These are phyloP conservation scores for Akanthomyces dipterigenus DNA, from an alignment of 2,329 filamentous ascomycete species.

Conservation along the genomic window DNA sequence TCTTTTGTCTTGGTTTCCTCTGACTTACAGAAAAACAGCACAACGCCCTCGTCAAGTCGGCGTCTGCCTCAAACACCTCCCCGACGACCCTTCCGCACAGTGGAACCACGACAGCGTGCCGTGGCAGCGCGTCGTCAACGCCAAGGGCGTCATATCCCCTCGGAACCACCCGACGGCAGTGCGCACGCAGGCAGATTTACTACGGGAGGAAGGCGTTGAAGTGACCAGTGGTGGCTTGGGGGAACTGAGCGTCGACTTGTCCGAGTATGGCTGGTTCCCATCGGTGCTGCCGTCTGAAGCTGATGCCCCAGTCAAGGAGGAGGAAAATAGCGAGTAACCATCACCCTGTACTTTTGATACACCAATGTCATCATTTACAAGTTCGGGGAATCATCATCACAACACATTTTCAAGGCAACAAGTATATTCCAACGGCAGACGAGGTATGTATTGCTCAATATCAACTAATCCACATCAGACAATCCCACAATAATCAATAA, in stretches of 20 bases:
- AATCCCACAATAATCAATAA: constrained; percentile 15
- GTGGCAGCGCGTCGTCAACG: constrained; percentile 90
- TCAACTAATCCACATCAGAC: constrained; percentile 8
- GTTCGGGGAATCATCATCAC: neutral
- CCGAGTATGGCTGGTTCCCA: constrained; percentile 51
- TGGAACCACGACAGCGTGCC: constrained; percentile 78
- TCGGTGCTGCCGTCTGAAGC: constrained; percentile 36
- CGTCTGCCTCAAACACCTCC: constrained; percentile 80
- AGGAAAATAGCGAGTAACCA: neutral
- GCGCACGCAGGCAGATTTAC: constrained; percentile 42
- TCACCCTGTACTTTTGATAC: too few relatives aligned
- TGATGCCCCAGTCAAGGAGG: neutral
- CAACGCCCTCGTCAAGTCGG: constrained; percentile 79
- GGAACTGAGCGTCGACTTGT: constrained; percentile 45
- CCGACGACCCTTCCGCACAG: constrained; percentile 37
- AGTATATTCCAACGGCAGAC: neutral
- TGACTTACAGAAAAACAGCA: constrained; percentile 35
- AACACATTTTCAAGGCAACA: neutral
- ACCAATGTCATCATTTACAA: neutral
- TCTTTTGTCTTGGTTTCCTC: too few relatives aligned
- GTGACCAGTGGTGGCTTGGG: constrained; percentile 44
- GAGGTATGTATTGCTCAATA: constrained; percentile 1
- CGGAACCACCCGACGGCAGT: constrained; percentile 48
- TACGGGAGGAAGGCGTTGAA: constrained; percentile 45
- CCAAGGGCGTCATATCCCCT: constrained; percentile 78